phyloP scores from a whole-genome alignment of 2,329 filamentous ascomycete species.

The Macroventuria anomochaeta region DNA sequence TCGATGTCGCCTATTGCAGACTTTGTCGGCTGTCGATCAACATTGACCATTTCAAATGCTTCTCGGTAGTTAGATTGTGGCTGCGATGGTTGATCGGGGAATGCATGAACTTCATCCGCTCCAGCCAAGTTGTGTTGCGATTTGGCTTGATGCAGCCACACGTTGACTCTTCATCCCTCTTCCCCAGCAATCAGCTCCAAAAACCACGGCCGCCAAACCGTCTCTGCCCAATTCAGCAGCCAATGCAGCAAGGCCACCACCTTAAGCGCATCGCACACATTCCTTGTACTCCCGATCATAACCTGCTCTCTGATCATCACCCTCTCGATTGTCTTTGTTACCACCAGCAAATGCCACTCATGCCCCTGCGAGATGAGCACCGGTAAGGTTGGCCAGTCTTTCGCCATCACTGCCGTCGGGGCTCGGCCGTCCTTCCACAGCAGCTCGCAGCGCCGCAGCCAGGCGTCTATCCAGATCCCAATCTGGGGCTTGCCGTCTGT shows the following conservation, averaged over 20 bases:
- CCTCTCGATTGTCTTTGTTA: conserved; percentile 26
- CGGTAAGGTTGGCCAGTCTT: background rate
- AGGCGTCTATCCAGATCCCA: conserved; percentile 33
- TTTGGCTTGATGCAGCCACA: no score
- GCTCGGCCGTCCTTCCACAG: conserved; percentile 13
- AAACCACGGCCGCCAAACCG: conserved; percentile 36
- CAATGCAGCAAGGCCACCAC: conserved; percentile 32
- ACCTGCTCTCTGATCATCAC: conserved; percentile 30
- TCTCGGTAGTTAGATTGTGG: background rate
- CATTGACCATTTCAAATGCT: background rate
- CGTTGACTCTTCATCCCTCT: background rate
- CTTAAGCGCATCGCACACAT: conserved; percentile 34
- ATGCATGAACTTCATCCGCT: no score
- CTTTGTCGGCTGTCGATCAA: background rate
- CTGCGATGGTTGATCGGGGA: no score
- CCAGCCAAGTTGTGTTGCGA: no score
- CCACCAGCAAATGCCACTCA: conserved; percentile 33
- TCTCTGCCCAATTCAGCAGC: conserved; percentile 27
- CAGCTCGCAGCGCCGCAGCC: conserved; percentile 29
- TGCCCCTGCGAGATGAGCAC: background rate
- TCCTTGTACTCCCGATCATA: conserved; percentile 31
- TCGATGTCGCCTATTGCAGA: background rate
- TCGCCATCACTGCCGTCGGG: background rate
- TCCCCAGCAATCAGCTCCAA: conserved; percentile 19
- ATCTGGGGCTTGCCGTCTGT: conserved; percentile 36